Evolutionary conservation across 768 basidiomycete genomes (phyloP).

Genomic region (Holtermanniella nyarrowii): DNA sequence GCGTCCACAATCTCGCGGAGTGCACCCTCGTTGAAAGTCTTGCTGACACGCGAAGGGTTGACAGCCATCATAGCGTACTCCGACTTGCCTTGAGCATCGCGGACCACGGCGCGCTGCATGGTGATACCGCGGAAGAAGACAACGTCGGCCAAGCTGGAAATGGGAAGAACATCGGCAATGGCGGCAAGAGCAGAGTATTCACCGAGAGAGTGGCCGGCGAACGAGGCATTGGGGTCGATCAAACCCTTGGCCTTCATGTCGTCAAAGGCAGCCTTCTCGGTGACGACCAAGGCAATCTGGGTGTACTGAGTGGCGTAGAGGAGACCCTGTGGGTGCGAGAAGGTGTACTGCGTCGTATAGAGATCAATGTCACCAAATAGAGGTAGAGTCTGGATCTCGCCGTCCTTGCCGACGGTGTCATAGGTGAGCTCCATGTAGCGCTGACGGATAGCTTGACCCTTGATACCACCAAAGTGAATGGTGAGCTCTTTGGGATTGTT

Average conservation of each 20-base stretch:
- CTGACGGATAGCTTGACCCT: slow-evolving; percentile 93
- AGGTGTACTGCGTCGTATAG: slow-evolving; percentile 94
- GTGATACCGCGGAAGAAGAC: slow-evolving; percentile 99
- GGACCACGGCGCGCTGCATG: slow-evolving; percentile 98
- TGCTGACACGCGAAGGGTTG: slow-evolving; percentile 88
- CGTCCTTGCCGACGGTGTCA: slow-evolving; percentile 92
- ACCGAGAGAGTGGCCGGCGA: slow-evolving; percentile 95
- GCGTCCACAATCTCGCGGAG: slow-evolving; percentile 94
- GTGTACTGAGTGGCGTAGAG: slow-evolving; percentile 98
- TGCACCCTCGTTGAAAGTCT: slow-evolving; percentile 86
- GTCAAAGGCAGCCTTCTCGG: slow-evolving; percentile 96
- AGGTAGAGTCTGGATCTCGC: slow-evolving; percentile 87
- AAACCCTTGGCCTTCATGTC: slow-evolving; percentile 96
- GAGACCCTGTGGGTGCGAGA: slow-evolving; percentile 88
- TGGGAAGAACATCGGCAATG: slow-evolving; percentile 90
- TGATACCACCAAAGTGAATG: slow-evolving; percentile 97
- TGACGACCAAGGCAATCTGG: slow-evolving; percentile 95
- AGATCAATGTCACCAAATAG: slow-evolving; percentile 91
- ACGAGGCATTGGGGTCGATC: slow-evolving; percentile 81
- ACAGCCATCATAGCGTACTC: slow-evolving; percentile 99
- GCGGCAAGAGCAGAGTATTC: slow-evolving; percentile 98
- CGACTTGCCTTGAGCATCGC: slow-evolving; percentile 81
- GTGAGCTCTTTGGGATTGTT: slow-evolving; percentile 97
- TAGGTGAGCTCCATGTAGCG: slow-evolving; percentile 99
- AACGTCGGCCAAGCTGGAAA: slow-evolving; percentile 90